Percentiles rank a stretch among this genome's conserved stretches.
Conservation (phyloP, 2,329 filamentous ascomycete species). For the Cercospora janseana region DNA sequence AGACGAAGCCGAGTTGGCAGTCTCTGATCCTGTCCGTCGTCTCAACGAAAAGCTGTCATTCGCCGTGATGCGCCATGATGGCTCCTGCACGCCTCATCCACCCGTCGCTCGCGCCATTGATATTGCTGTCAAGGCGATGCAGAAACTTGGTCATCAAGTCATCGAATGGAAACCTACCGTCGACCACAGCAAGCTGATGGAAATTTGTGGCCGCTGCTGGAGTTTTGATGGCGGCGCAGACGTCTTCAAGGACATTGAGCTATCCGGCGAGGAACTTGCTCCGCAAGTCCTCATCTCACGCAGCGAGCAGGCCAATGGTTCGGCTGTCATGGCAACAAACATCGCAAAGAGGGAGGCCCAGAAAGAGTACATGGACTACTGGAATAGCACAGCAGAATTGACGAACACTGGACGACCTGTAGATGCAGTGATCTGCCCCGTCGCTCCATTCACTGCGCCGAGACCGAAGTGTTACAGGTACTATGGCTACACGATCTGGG, state of each 20-base stretch:
- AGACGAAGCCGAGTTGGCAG: slow-evolving; percentile 45
- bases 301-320: slow-evolving; percentile 41
- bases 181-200: slow-evolving; percentile 43
- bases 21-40: slow-evolving; percentile 30
- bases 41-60: slow-evolving; percentile 48
- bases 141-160: slow-evolving; percentile 56
- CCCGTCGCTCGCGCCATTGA: slow-evolving; percentile 57
- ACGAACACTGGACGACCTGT: slow-evolving; percentile 51
- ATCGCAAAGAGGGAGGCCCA: slow-evolving; percentile 56
- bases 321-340: slow-evolving; percentile 50
- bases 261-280: slow-evolving; percentile 56
- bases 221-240: slow-evolving; percentile 53
- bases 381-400: slow-evolving; percentile 55
- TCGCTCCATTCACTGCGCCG: slow-evolving; percentile 51
- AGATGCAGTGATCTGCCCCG: slow-evolving; percentile 54
- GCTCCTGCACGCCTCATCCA: slow-evolving; percentile 53
- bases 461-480: slow-evolving; percentile 50
- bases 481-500: slow-evolving; percentile 46
- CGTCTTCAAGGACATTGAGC: slow-evolving; percentile 49
- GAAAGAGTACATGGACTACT: slow-evolving; percentile 62
- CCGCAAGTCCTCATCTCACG: slow-evolving; percentile 45
- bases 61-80: slow-evolving; percentile 55
- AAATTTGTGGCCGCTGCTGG: slow-evolving; percentile 42
- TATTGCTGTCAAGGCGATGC: slow-evolving; percentile 51
- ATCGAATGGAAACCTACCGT: slow-evolving; percentile 58